These are phyloP conservation scores for Plasmopara muralis DNA, from an alignment of 352 stramenopile species.

Conservation along the genomic window DNA sequence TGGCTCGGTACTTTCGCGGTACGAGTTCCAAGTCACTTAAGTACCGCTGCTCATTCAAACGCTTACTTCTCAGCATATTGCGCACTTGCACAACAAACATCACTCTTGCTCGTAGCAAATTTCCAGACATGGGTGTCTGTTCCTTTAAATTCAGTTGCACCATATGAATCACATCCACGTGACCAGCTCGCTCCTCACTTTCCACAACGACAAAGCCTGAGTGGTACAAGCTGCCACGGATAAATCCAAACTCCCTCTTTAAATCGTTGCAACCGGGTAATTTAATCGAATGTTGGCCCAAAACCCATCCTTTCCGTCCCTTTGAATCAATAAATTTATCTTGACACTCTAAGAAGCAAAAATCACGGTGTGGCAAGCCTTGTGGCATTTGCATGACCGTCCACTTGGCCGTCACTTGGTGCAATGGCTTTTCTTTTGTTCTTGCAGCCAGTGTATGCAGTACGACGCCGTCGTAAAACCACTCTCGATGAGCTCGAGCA, in stretches of 20 bases:
- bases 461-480: slow-evolving; percentile 71
- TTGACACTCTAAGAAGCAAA: slow-evolving; percentile 77
- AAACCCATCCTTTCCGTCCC: slow-evolving; percentile 74
- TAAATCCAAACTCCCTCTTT: slow-evolving; percentile 63
- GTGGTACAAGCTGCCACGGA: slow-evolving; percentile 76
- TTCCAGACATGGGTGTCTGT: slow-evolving; percentile 38
- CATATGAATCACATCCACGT: slow-evolving; percentile 79
- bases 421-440: slow-evolving; percentile 68
- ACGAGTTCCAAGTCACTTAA: slow-evolving; percentile 76
- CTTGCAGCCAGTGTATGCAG: slow-evolving; percentile 57
- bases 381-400: slow-evolving; percentile 51
- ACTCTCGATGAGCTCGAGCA: slow-evolving; percentile 35
- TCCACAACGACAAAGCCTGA: slow-evolving; percentile 82
- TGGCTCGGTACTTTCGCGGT: slow-evolving; percentile 68
- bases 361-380: slow-evolving; percentile 61
- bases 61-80: slow-evolving; percentile 58
- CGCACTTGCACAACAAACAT: slow-evolving; percentile 49
- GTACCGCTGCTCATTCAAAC: slow-evolving; percentile 77
- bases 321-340: slow-evolving; percentile 81
- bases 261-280: slow-evolving; percentile 70
- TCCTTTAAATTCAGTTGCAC: slow-evolving; percentile 81
- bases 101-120: slow-evolving; percentile 37
- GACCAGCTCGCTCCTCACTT: slow-evolving; percentile 58
- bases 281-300: slow-evolving; percentile 82
- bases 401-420: slow-evolving; percentile 84